Evolutionary conservation across 2,329 filamentous ascomycete genomes (phyloP).

Genomic region (Atkinsonella texensis): DNA sequence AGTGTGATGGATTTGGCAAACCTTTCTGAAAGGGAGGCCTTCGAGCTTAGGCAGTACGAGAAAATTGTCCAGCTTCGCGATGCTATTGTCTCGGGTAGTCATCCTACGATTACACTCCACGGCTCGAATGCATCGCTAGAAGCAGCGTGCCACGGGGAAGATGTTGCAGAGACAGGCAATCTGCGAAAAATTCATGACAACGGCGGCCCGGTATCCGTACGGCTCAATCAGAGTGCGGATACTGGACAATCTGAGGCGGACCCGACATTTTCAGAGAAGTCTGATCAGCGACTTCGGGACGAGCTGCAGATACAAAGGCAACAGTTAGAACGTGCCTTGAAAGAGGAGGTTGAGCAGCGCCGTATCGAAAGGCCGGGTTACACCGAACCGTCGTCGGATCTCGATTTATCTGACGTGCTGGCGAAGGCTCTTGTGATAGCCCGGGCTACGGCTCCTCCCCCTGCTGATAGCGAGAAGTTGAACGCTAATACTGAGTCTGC

Average conservation of each 20-base stretch:
- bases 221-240: conserved; percentile 23
- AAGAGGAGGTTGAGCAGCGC: conserved; percentile 62
- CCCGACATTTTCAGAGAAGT: conserved; percentile 76
- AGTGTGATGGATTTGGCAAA: background rate
- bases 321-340: conserved; percentile 64
- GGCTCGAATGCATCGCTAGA: conserved; percentile 20
- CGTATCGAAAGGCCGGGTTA: conserved; percentile 32
- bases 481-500: conserved; percentile 45
- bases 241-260: conserved; percentile 57
- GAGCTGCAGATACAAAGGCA: conserved; percentile 71
- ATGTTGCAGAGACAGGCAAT: background rate
- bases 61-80: conserved; percentile 74
- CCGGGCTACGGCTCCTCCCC: conserved; percentile 51
- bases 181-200: background rate
- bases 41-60: conserved; percentile 58
- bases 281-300: conserved; percentile 70
- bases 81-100: conserved; percentile 65
- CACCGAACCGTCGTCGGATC: conserved; percentile 46
- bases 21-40: conserved; percentile 34
- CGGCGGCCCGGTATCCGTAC: background rate
- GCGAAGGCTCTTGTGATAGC: conserved; percentile 59
- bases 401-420: conserved; percentile 63
- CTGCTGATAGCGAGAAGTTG: conserved; percentile 42
- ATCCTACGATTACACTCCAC: conserved; percentile 48
- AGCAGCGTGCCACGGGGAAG: conserved; percentile 1